phyloP scores from a whole-genome alignment of 495 filamentous ascomycete genomes.

The Hamigera avellanea region DNA sequence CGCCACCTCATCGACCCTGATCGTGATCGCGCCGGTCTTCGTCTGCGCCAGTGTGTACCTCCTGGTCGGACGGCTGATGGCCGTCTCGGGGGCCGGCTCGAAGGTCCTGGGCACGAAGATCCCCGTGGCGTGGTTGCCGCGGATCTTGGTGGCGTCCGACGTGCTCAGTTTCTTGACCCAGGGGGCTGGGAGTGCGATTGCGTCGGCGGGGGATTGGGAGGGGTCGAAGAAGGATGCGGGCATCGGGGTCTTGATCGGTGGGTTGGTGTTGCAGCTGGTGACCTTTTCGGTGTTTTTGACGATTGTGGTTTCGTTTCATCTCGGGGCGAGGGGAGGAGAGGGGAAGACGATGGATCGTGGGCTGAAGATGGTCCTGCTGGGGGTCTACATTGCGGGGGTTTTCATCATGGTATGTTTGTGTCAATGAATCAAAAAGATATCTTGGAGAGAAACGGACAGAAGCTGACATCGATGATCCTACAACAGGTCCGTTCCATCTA shows the following conservation, averaged over 20 bases:
- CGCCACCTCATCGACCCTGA: slow-evolving; percentile 17
- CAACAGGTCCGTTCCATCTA: slow-evolving; percentile 20
- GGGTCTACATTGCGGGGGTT: slow-evolving; percentile 13
- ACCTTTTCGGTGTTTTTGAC: slow-evolving; percentile 17
- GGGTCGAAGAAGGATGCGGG: slow-evolving; percentile 11
- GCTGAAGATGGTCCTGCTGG: slow-evolving; percentile 13
- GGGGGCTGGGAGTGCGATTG: slow-evolving; percentile 20
- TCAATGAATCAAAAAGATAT: too few species aligned
- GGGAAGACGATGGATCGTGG: slow-evolving; percentile 4
- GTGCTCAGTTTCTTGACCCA: slow-evolving; percentile 22
- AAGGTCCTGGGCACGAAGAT: slow-evolving; percentile 3
- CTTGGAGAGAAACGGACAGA: too few species aligned
- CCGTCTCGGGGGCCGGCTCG: too few species aligned
- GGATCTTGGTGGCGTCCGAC: slow-evolving; percentile 22
- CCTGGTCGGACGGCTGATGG: slow-evolving; percentile 19
- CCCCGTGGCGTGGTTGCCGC: slow-evolving; percentile 11
- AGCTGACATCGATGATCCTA: not conserved
- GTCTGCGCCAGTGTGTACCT: slow-evolving; percentile 22
- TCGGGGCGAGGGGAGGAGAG: not conserved
- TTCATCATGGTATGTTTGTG: slow-evolving; percentile 17
- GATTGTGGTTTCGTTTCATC: slow-evolving; percentile 13
- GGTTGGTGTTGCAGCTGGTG: slow-evolving; percentile 15
- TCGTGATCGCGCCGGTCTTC: slow-evolving; percentile 21
- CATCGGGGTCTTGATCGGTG: slow-evolving; percentile 15
- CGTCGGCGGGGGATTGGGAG: slow-evolving; percentile 18